Percentiles rank a stretch among this genome's conserved stretches.
Evolutionary conservation across 2,329 filamentous ascomycete species (phyloP).

Genomic region (Calonectria pauciramosa): DNA sequence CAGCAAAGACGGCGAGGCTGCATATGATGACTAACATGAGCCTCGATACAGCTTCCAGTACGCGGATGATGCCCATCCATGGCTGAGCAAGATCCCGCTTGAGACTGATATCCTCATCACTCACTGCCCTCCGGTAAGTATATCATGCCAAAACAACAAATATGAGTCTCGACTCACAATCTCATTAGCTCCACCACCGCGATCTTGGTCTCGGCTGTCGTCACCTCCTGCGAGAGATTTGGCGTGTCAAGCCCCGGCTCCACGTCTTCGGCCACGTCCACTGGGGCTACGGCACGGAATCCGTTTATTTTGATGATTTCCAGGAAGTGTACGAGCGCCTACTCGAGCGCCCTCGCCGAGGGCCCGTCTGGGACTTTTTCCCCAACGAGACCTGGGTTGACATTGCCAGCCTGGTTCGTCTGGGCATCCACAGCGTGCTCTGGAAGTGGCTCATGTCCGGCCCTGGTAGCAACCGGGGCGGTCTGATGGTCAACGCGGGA

Average conservation of each 20-base stretch:
- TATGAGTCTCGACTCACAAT: conserved; percentile 20
- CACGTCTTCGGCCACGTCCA: conserved; percentile 92
- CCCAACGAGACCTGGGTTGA: conserved; percentile 63
- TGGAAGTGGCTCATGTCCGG: conserved; percentile 72
- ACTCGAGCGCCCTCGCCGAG: conserved; percentile 58
- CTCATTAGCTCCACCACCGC: conserved; percentile 72
- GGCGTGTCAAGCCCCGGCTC: conserved; percentile 79
- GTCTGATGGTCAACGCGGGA: conserved; percentile 69
- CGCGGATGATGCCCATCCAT: conserved; percentile 73
- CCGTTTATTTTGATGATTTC: conserved; percentile 80
- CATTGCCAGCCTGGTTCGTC: conserved; percentile 57
- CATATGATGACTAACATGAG: conserved; percentile 16
- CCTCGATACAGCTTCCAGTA: conserved; percentile 77
- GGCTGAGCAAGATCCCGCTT: conserved; percentile 77
- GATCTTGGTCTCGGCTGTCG: conserved; percentile 80
- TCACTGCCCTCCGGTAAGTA: conserved; percentile 78
- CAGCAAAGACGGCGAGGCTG: not conserved
- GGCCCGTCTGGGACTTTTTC: conserved; percentile 60
- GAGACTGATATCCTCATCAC: conserved; percentile 86
- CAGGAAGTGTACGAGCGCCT: conserved; percentile 81
- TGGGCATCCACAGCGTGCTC: conserved; percentile 62
- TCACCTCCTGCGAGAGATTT: conserved; percentile 78
- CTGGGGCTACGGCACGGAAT: conserved; percentile 77
- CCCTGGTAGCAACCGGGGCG: conserved; percentile 62
- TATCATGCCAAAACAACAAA: not conserved